Conservation (phyloP, 164 flowering plant species). For the Piper betle region DNA sequence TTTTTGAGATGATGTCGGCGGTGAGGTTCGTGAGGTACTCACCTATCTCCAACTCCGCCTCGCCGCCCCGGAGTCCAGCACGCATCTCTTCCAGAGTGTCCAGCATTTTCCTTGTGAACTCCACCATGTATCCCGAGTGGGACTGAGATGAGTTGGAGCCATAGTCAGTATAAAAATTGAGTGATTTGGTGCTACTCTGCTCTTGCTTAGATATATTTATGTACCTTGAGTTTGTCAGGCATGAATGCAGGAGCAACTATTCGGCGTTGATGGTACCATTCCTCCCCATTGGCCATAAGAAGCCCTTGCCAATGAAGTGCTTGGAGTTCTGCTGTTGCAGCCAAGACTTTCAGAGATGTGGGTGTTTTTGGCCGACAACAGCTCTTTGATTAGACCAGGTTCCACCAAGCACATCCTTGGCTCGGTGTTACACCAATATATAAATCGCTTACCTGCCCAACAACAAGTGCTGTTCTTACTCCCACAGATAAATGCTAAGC, state of each 20-base stretch:
- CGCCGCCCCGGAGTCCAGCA: constrained; percentile 25
- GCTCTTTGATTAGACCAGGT: constrained; percentile 57
- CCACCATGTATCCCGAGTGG: constrained; percentile 75
- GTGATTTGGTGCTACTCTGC: too few relatives aligned
- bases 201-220: neutral
- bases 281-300: constrained; percentile 83
- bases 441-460: constrained; percentile 59
- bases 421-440: constrained; percentile 81
- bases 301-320: constrained; percentile 69
- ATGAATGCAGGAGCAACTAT: constrained; percentile 76
- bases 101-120: constrained; percentile 54
- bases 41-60: constrained; percentile 61
- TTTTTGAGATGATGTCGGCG: constrained; percentile 74
- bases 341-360: constrained; percentile 66
- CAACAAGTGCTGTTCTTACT: neutral
- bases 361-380: constrained; percentile 48
- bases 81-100: constrained; percentile 26
- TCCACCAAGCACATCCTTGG: constrained; percentile 85
- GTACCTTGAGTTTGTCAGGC: constrained; percentile 78
- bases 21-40: constrained; percentile 58
- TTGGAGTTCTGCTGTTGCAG: constrained; percentile 62
- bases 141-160: constrained; percentile 4
- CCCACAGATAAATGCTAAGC: neutral
- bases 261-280: constrained; percentile 89
- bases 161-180: neutral